Conservation (phyloP, 2,329 filamentous ascomycete species). For the Colletotrichum sojae region DNA sequence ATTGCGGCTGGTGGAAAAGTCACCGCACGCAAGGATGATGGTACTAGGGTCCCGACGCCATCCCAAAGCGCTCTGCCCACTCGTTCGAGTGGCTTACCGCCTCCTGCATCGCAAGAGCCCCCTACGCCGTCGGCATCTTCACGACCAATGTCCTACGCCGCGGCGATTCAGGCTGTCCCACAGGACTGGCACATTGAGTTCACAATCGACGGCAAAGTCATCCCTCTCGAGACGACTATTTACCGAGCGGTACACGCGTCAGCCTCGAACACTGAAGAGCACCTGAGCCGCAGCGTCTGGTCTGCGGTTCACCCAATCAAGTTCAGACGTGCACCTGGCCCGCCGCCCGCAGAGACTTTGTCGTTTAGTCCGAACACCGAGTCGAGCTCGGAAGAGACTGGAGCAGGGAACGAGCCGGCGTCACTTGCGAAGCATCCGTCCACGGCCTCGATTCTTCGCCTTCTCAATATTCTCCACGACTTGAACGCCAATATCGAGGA, state of each 20-base stretch:
- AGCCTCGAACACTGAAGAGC: conserved; percentile 68
- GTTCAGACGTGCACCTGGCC: conserved; percentile 88
- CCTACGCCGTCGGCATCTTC: conserved; percentile 68
- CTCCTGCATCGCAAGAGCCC: conserved; percentile 57
- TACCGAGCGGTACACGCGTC: conserved; percentile 90
- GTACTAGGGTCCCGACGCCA: conserved; percentile 87
- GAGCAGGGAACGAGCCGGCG: conserved; percentile 74
- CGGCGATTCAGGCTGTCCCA: conserved; percentile 83
- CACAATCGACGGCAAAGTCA: conserved; percentile 84
- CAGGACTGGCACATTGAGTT: conserved; percentile 99
- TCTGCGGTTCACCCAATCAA: conserved; percentile 91
- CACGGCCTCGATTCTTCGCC: conserved; percentile 87
- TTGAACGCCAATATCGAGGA: conserved; percentile 95
- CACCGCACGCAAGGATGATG: conserved; percentile 92
- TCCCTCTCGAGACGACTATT: conserved; percentile 93
- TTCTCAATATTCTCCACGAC: conserved; percentile 92
- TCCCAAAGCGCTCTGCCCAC: conserved; percentile 68
- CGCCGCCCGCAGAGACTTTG: conserved; percentile 80
- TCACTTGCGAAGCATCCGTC: conserved; percentile 88
- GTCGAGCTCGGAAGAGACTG: conserved; percentile 67
- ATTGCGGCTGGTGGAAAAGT: conserved; percentile 89
- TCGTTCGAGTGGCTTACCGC: conserved; percentile 57
- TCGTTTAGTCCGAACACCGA: conserved; percentile 67
- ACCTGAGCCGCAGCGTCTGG: conserved; percentile 85
- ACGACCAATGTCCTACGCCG: conserved; percentile 84